These are phyloP conservation scores for Fraxinus nigra DNA, from an alignment of 305 asterid genomes.

Conservation along the genomic window DNA sequence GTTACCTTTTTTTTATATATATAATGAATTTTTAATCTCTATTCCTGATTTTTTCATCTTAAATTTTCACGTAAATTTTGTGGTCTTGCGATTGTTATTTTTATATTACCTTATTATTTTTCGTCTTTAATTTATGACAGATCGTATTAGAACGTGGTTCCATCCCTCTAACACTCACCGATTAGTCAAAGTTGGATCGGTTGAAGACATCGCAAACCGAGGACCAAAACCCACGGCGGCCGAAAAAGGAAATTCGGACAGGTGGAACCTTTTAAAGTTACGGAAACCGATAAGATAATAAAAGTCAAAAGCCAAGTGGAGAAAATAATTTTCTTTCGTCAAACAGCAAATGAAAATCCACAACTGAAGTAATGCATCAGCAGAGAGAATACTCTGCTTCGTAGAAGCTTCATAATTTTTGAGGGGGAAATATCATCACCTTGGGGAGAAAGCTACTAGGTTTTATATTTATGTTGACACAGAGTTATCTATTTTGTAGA, in stretches of 20 bases:
- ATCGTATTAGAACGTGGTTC: too few relatives aligned
- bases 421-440: background rate
- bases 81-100: too few relatives aligned
- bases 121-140: too few relatives aligned
- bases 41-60: too few relatives aligned
- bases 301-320: background rate
- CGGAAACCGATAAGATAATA: background rate
- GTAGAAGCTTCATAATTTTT: constrained; percentile 24
- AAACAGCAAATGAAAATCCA: background rate
- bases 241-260: background rate
- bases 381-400: constrained; percentile 7
- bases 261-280: background rate
- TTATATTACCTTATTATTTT: too few relatives aligned
- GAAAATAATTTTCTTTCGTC: background rate
- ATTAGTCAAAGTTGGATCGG: too few relatives aligned
- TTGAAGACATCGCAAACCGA: too few relatives aligned
- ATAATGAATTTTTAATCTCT: too few relatives aligned
- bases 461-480: background rate
- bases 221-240: background rate
- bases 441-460: background rate
- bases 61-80: too few relatives aligned
- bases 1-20: too few relatives aligned
- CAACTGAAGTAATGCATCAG: background rate
- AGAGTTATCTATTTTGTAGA: background rate
- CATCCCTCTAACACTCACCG: too few relatives aligned